These are phyloP conservation scores for Penicillium ochrochloron DNA, from an alignment of 495 filamentous ascomycete genomes.

Conservation along the genomic window DNA sequence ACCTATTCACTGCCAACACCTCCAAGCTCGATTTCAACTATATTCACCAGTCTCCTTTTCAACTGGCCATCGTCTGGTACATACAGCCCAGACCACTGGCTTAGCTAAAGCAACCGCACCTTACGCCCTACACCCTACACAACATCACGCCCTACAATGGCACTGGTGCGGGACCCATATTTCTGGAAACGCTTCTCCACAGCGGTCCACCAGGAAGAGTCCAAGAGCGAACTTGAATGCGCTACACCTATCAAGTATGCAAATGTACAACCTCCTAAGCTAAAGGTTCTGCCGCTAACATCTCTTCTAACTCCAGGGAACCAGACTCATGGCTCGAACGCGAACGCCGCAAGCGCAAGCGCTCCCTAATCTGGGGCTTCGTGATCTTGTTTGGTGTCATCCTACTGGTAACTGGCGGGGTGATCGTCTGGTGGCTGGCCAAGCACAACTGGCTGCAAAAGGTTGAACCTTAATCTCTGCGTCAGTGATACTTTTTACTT, in stretches of 20 bases:
- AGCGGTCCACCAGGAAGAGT: constrained; percentile 58
- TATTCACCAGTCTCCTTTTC: background rate
- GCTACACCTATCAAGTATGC: constrained; percentile 4
- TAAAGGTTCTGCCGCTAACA: constrained; percentile 5
- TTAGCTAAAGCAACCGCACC: background rate
- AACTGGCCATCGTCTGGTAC: background rate
- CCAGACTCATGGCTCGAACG: constrained; percentile 40
- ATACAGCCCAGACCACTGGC: background rate
- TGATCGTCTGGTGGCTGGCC: constrained; percentile 46
- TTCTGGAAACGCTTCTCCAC: constrained; percentile 68
- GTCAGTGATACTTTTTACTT: no score
- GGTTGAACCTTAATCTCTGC: constrained; percentile 19
- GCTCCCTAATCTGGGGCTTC: constrained; percentile 41
- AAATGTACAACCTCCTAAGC: background rate
- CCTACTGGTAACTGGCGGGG: constrained; percentile 33
- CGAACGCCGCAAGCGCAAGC: constrained; percentile 40
- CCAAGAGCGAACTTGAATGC: constrained; percentile 18
- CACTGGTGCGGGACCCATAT: constrained; percentile 58
- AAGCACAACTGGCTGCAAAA: constrained; percentile 46
- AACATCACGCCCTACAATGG: constrained; percentile 31
- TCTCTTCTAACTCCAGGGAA: constrained; percentile 19
- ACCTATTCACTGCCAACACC: background rate
- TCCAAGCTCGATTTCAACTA: background rate
- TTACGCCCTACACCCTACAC: constrained; percentile 6
- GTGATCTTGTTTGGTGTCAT: constrained; percentile 37